These are phyloP conservation scores for Verticillium alfalfae DNA, from an alignment of 2,329 filamentous ascomycete genomes.

Conservation along the genomic window DNA sequence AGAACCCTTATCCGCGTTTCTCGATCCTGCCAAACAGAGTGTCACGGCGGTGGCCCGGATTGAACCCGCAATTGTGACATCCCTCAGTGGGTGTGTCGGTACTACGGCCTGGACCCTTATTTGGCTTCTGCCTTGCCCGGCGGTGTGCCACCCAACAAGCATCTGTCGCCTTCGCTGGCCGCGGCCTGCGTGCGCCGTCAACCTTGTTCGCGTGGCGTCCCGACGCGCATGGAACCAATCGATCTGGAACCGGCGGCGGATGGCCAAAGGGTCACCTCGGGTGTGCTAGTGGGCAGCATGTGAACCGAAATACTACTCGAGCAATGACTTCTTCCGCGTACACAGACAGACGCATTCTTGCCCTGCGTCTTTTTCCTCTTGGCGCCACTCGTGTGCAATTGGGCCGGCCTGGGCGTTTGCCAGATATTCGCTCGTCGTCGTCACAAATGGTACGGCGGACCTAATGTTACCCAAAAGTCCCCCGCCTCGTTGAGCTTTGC, in stretches of 20 bases:
- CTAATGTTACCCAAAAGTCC: not conserved
- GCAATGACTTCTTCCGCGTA: not conserved
- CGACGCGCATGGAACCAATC: not conserved
- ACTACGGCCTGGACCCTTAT: not conserved
- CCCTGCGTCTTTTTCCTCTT: not conserved
- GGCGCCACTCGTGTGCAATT: not conserved
- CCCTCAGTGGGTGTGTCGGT: not conserved
- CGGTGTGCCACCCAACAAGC: not conserved
- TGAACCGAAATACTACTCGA: not conserved
- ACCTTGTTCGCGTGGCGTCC: not conserved
- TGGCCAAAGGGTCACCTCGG: not conserved
- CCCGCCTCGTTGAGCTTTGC: not conserved
- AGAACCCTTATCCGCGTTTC: not conserved
- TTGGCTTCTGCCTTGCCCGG: not conserved
- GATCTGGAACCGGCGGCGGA: not conserved
- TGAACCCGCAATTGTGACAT: not conserved
- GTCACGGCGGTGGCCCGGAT: not conserved
- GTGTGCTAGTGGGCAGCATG: not conserved
- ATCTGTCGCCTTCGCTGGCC: not conserved
- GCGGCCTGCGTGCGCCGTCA: not conserved
- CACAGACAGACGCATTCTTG: not conserved
- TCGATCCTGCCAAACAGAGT: not conserved
- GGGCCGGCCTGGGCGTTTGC: slow-evolving; percentile 1
- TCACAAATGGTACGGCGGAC: not conserved
- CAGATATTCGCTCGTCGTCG: slow-evolving; percentile 3